Base-by-base conservation (phyloP, 2,329 filamentous ascomycete genomes). In the Sporothrix mexicana region DNA sequence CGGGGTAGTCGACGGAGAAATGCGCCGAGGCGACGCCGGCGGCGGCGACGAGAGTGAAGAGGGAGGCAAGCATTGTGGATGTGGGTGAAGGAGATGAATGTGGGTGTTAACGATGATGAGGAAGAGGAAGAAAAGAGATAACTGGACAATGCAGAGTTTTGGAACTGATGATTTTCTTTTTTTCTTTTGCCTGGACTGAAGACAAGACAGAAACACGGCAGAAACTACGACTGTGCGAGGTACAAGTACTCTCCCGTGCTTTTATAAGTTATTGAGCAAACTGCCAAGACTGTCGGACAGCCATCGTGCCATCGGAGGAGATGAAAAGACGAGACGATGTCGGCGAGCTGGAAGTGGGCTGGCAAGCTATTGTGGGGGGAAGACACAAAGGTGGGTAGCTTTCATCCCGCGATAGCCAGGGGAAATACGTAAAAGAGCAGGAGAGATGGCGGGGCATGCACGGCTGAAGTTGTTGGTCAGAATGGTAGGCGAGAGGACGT, bases 1-100 rank as follows among this genome's bases (percentile, higher is more conserved):
- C 67, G 3, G 86, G 86, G 77, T 85, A 87, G 13, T 78, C 76
- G 72, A 88, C 77, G 55, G 79, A 79, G 77, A 87, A 88, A 78
- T 88, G 86, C 55, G 85, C 86, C 25, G 81, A 78, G 49, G 80
- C 83, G 43, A 83, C 77, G 57, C 81, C 80, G 47, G 77, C 78
- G 23, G 78, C 78, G 47, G 80, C 79, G 43, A 81, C 79, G 75
- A 85, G 74, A 70, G 79, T 75, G 72, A 79, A 59, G 76, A 82
- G 69, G 47, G 82, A 70, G 47, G 78, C 30, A 13, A 67, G 30
- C 72, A 76, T 76, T 73, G 79, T 79, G 76, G 43, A 20, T 53
- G 17, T n/a, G 13, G 15, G 17, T 12, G 12, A 9, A 7, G 15
- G 7, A 43, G 53, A 41, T 67, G 55, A 41, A 17, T 62, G 25